Percentiles rank a stretch among this genome's conserved stretches.
Conservation (phyloP, 78 protist species). For the Dictyostelium capitatum region DNA sequence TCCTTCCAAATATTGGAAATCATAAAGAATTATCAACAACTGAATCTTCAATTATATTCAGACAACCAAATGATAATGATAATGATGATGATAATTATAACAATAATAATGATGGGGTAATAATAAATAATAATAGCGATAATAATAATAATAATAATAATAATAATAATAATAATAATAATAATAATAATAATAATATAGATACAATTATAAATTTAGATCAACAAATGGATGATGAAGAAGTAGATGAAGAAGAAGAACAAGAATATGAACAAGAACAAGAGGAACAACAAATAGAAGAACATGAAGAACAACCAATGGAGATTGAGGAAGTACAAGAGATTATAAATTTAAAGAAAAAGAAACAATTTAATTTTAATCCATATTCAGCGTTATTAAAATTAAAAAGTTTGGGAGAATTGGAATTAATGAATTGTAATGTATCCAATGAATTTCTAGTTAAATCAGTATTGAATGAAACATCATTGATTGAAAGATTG, state of each 20-base stretch:
- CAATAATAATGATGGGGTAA: neutral
- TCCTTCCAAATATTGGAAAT: slow-evolving; percentile 42
- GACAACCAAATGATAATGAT: neutral
- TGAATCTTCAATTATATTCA: neutral
- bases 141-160: slow-evolving; percentile 7
- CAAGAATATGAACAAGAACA: neutral
- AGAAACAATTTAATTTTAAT: neutral
- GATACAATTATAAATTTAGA: neutral
- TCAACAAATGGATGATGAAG: neutral
- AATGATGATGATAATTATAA: neutral
- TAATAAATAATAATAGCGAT: neutral
- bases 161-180: slow-evolving; percentile 1
- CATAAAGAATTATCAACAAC: neutral
- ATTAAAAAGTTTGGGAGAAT: slow-evolving; percentile 37
- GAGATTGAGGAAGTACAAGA: neutral
- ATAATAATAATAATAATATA: neutral
- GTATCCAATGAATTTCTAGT: neutral
- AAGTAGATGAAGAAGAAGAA: neutral
- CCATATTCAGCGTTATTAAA: neutral
- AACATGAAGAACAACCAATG: neutral
- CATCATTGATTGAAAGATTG: slow-evolving; percentile 17
- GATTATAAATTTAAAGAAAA: neutral
- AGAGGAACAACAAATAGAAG: neutral
- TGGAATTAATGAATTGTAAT: slow-evolving; percentile 54
- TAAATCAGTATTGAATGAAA: neutral